Evolutionary conservation across 2,329 filamentous ascomycete species (phyloP), one percentile per base, ranked within the genome.

Genomic region (Botrytis cinerea): DNA sequence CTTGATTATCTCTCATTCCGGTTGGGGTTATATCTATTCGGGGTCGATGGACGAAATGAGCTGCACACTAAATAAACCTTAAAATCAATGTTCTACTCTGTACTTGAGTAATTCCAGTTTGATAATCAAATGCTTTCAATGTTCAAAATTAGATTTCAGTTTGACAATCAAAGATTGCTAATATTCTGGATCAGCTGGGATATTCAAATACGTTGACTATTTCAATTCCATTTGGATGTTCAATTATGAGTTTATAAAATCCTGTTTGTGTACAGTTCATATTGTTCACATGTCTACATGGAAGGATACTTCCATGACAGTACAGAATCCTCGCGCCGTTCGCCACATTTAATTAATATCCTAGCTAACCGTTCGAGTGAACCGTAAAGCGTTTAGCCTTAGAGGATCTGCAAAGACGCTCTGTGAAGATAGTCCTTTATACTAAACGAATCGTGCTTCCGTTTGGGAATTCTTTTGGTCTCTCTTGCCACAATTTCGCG

Each of bases 401-500:
- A n/a, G 16, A n/a, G 22, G 20, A 67, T 51, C 64, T 54, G n/a
- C 32, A 14, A 35, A 67, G 46, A 25, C 32, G 46, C n/a, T 28
- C n/a, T 28, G 38, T 38, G n/a, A 63, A 9, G n/a, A 45, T 18
- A 38, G 45, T 54, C n/a, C 18, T 46, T 48, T n/a, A 71, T 9
- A 71, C 32, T 22, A 71, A 45, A 20, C 70, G 70, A 16, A 72
- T 71, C 14, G 70, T 71, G 18, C 45, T 66, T 22, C 46, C 38
- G n/a, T 22, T 66, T 28, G 70, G 60, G 28, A 72, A 72, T 43
- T 22, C 22, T 22, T 38, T 45, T 32, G 70, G 70, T 28, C 40
- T 72, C 28, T 59, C 38, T 66, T 66, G 35, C 70, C 60, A 72
- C 20, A 66, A 14, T 38, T 45, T 72, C 5, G 32, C 8, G 12